These are phyloP conservation scores for Claviceps monticola DNA, from an alignment of 2,329 filamentous ascomycete genomes.

Conservation along the genomic window DNA sequence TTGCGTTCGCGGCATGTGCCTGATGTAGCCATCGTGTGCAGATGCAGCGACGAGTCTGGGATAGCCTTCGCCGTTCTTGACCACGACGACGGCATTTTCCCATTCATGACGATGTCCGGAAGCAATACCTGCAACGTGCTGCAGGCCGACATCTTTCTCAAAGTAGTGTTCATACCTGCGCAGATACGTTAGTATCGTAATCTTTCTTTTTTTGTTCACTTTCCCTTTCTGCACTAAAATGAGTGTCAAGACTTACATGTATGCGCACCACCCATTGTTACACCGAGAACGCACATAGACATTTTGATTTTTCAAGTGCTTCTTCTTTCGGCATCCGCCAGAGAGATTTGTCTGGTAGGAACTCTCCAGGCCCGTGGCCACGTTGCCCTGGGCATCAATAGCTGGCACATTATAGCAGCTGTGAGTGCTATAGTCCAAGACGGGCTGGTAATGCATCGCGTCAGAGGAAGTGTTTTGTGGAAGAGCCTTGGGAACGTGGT, in stretches of 20 bases:
- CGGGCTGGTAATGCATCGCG: slow-evolving; percentile 5
- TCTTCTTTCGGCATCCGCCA: slow-evolving; percentile 8
- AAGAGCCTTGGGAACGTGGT: not conserved
- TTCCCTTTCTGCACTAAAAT: no score
- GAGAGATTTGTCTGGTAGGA: not conserved
- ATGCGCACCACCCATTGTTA: slow-evolving; percentile 14
- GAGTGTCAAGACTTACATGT: slow-evolving; percentile 9
- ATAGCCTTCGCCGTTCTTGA: slow-evolving; percentile 2
- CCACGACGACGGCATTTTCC: slow-evolving; percentile 13
- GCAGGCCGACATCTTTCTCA: slow-evolving; percentile 10
- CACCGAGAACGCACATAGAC: slow-evolving; percentile 12
- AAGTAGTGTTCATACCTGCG: slow-evolving; percentile 13
- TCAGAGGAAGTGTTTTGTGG: slow-evolving; percentile 1
- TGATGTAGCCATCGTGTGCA: slow-evolving; percentile 17
- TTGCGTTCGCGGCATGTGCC: slow-evolving; percentile 5
- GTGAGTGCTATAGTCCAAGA: slow-evolving; percentile 7
- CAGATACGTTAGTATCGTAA: no score
- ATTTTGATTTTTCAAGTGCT: slow-evolving; percentile 11
- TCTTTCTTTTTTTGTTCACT: no score
- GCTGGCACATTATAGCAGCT: slow-evolving; percentile 16
- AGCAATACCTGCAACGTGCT: not conserved
- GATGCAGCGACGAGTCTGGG: slow-evolving; percentile 14
- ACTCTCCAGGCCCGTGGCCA: slow-evolving; percentile 14
- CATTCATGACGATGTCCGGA: slow-evolving; percentile 13
- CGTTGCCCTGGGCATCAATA: slow-evolving; percentile 18